Base-by-base conservation (phyloP, 2,329 filamentous ascomycete genomes). In the Pseudocercospora fuligena region DNA sequence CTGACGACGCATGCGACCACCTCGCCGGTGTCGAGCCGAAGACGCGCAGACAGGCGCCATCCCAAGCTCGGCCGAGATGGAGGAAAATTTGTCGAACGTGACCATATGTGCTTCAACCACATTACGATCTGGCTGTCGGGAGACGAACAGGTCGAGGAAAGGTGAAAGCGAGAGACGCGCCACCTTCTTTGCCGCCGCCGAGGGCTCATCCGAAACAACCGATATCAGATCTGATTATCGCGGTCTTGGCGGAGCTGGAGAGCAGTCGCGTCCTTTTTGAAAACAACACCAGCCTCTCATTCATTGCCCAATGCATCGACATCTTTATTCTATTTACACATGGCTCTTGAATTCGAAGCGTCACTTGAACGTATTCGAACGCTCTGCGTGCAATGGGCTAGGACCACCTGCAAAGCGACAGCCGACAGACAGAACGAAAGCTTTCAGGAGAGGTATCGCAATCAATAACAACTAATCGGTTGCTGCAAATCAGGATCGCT, bases 1-100 rank as follows among this genome's bases (percentile, higher is more conserved):
- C 51, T 56, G 51, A 59, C 56, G 56, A 43, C 56, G 56, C 56
- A 59, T 47, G 33, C 57, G 57, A 46, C 57, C 57, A 60, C 36
- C 57, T n/a, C 14, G 57, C 57, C 57, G 57, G 23, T n/a, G 19
- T 27, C 33, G 12, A 43, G 57, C 19, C 57, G 57, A 60, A 14
- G 16, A 56, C 51, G 27, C 27, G 27, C 51, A 56, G 5, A 56
- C 23, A 56, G 2, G 51, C 16, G 19, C 14, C 16, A 4, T 9
- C 12, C 11, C 51, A 51, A 43, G 40, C 40, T 43, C 40, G 40
- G 40, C 40, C 40, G 36, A 40, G 36, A 40, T 40, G 36, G 36
- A 40, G 16, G 5, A n/a, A 43, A 9, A 36, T 36, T 36, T 5
- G 33, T 36, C 33, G 33, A 36, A 14, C 33, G 4, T 36, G 29